Evolutionary conservation across 1,139 yeast species (phyloP).

Genomic region (Candida sp.): DNA sequence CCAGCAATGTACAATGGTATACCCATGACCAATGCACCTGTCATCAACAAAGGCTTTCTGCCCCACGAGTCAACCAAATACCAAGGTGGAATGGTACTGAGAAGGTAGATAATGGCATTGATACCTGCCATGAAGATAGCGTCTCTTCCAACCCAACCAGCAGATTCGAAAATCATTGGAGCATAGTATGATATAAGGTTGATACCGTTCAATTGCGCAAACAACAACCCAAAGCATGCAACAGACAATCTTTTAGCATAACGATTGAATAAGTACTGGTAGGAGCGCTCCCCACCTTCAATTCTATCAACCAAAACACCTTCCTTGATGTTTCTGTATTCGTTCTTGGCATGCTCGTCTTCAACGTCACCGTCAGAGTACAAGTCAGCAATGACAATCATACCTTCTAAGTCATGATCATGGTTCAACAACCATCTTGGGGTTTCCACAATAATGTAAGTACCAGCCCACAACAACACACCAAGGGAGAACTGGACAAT

Average conservation of each 20-base stretch:
- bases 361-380: conserved; percentile 58
- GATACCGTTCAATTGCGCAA: conserved; percentile 94
- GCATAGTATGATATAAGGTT: conserved; percentile 94
- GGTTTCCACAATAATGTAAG: conserved; percentile 81
- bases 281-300: conserved; percentile 74
- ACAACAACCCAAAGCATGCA: conserved; percentile 90
- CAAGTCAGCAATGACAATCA: conserved; percentile 51
- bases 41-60: conserved; percentile 75
- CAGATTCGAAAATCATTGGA: conserved; percentile 91
- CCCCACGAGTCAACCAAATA: conserved; percentile 79
- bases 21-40: conserved; percentile 85
- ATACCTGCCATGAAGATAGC: conserved; percentile 96
- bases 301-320: conserved; percentile 61
- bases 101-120: conserved; percentile 75
- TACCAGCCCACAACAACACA: conserved; percentile 65
- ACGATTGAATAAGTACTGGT: conserved; percentile 61
- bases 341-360: conserved; percentile 62
- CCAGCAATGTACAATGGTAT: conserved; percentile 68
- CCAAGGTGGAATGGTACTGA: conserved; percentile 91
- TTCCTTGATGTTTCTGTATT: conserved; percentile 51
- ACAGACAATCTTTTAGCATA: conserved; percentile 83
- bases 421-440: conserved; percentile 92
- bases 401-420: conserved; percentile 88
- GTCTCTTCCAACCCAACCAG: conserved; percentile 91
- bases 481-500: conserved; percentile 82